phyloP scores from a whole-genome alignment of 129 eudicot species.

The Saposhnikovia divaricata region DNA sequence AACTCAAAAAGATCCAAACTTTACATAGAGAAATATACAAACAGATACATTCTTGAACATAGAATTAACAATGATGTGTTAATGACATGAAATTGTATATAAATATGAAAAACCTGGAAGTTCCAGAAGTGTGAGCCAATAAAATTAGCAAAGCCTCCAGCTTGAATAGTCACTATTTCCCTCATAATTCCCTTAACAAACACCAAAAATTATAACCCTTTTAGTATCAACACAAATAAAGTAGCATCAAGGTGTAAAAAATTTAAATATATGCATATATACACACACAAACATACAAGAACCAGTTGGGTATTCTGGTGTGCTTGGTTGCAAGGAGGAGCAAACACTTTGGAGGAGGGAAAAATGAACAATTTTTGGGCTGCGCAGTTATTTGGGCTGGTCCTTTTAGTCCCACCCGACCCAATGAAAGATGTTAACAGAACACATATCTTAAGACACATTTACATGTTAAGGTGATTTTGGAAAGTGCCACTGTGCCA shows the following conservation, averaged over 20 bases:
- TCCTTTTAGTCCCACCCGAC: no score
- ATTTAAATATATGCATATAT: no score
- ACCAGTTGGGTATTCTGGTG: not conserved
- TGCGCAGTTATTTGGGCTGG: not conserved
- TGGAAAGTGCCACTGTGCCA: no score
- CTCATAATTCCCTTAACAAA: slow-evolving; percentile 36
- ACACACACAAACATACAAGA: not conserved
- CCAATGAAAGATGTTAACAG: no score
- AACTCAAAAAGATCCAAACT: not conserved
- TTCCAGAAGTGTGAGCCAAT: slow-evolving; percentile 97
- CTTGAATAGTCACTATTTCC: slow-evolving; percentile 72
- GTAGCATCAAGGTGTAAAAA: not conserved
- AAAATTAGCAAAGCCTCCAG: slow-evolving; percentile 76
- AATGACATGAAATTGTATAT: no score
- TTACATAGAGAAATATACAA: not conserved
- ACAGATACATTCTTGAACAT: not conserved
- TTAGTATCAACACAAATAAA: not conserved
- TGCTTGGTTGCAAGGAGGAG: not conserved
- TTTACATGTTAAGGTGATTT: no score
- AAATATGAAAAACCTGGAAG: slow-evolving; percentile 53
- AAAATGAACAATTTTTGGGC: not conserved
- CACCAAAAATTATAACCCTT: not conserved
- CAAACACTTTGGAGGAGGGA: not conserved
- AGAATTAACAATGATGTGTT: not conserved
- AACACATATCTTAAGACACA: no score